phyloP scores from a whole-genome alignment of 2,329 filamentous ascomycete genomes.

The Davidsoniella neocaledoniae region DNA sequence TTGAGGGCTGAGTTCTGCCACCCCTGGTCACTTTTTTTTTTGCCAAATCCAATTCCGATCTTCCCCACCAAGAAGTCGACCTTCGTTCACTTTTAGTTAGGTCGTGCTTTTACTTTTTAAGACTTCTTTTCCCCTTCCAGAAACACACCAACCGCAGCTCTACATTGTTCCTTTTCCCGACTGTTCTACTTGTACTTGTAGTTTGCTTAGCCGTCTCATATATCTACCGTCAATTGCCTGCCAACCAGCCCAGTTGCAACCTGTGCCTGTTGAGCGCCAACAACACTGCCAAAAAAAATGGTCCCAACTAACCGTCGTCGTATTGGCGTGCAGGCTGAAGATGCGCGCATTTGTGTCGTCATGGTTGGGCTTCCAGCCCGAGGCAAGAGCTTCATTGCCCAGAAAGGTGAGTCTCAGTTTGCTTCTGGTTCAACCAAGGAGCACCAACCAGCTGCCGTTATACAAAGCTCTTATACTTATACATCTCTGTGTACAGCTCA shows the following conservation, averaged over 20 bases:
- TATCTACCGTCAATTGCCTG: conserved; percentile 1
- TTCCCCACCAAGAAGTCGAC: neutral
- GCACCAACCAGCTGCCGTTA: neutral
- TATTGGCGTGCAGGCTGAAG: conserved; percentile 72
- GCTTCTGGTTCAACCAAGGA: neutral
- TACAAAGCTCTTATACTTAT: neutral
- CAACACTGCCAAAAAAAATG: too few relatives aligned
- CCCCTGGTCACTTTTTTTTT: neutral
- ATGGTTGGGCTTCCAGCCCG: conserved; percentile 95
- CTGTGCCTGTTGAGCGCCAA: too few relatives aligned
- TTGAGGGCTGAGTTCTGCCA: conserved; percentile 3
- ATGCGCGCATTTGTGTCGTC: conserved; percentile 92
- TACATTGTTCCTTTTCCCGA: neutral
- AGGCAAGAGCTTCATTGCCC: conserved; percentile 93
- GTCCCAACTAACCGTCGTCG: conserved; percentile 19
- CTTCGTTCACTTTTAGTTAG: neutral
- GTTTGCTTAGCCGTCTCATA: conserved; percentile 2
- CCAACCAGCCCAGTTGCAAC: neutral
- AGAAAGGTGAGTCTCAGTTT: conserved; percentile 53
- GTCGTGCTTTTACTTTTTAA: conserved; percentile 1
- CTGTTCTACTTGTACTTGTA: neutral
- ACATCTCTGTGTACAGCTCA: conserved; percentile 39
- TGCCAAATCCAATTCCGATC: neutral
- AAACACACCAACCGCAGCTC: neutral
- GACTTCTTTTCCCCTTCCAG: conserved; percentile 6